These are phyloP conservation scores for Maudiozyma serrabonitensis DNA, from an alignment of 805 yeast species.

Conservation along the genomic window DNA sequence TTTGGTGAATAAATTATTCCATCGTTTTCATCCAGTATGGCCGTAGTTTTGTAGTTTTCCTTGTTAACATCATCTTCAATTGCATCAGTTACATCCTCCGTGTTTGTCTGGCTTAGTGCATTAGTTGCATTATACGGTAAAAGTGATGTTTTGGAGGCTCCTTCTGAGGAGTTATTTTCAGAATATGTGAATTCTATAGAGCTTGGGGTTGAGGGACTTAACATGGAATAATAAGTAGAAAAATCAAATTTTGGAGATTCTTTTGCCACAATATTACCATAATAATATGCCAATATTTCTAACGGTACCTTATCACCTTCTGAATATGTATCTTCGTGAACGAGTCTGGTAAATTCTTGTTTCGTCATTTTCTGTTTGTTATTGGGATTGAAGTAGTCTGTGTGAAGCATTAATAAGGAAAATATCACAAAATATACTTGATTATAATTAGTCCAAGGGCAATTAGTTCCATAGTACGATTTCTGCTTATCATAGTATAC, in stretches of 20 bases:
- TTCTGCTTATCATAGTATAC: slow-evolving; percentile 36
- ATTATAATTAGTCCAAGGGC: slow-evolving; percentile 33
- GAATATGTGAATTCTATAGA: neutral
- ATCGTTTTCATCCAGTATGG: neutral
- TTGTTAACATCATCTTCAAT: neutral
- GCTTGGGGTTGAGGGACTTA: neutral
- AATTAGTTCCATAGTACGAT: slow-evolving; percentile 3
- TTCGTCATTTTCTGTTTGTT: slow-evolving; percentile 61
- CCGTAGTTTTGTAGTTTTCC: neutral
- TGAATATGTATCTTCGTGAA: slow-evolving; percentile 27
- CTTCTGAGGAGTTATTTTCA: neutral
- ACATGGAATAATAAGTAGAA: neutral
- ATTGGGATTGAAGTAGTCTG: slow-evolving; percentile 60
- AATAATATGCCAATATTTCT: slow-evolving; percentile 46
- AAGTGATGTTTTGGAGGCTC: neutral
- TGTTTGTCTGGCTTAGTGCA: neutral
- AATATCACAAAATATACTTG: slow-evolving; percentile 55
- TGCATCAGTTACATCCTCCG: neutral
- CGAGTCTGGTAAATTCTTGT: slow-evolving; percentile 47
- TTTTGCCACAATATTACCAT: slow-evolving; percentile 53
- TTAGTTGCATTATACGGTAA: neutral
- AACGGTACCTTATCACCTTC: slow-evolving; percentile 26
- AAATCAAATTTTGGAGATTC: slow-evolving; percentile 37
- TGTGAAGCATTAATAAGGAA: slow-evolving; percentile 61
- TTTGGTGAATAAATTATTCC: slow-evolving; percentile 3